phyloP scores from a whole-genome alignment of 169 alveolate species.

The Cryptosporidium xiaoi region DNA sequence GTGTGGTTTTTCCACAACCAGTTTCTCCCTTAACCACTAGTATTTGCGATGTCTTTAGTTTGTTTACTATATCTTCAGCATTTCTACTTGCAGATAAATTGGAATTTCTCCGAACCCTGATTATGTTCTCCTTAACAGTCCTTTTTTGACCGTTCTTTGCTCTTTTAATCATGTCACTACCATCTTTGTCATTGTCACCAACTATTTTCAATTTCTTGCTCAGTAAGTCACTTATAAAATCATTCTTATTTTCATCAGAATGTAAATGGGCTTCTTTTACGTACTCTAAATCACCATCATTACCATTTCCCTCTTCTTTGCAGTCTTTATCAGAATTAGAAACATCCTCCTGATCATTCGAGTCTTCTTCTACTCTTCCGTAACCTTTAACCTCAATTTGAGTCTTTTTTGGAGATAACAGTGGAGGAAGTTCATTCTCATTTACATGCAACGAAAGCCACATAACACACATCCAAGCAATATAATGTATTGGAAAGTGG shows the following conservation, averaged over 20 bases:
- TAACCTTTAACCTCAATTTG: constrained; percentile 64
- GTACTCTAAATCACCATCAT: too few relatives aligned
- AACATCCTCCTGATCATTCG: neutral
- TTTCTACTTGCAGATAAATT: constrained; percentile 45
- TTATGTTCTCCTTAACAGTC: neutral
- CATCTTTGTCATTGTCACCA: too few relatives aligned
- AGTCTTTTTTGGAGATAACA: constrained; percentile 46
- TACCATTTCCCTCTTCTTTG: too few relatives aligned
- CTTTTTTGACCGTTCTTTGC: too few relatives aligned
- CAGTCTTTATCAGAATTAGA: neutral
- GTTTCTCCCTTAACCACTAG: constrained; percentile 86
- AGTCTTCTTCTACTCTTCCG: neutral
- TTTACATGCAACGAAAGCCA: constrained; percentile 51
- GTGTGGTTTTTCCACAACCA: constrained; percentile 93
- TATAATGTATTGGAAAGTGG: constrained; percentile 28
- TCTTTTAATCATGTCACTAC: too few relatives aligned
- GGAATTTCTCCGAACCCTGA: constrained; percentile 9
- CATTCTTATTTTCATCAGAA: neutral
- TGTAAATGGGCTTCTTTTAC: too few relatives aligned
- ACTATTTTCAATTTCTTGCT: too few relatives aligned
- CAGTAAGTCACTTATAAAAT: neutral
- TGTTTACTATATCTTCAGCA: constrained; percentile 44
- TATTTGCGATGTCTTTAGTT: constrained; percentile 10
- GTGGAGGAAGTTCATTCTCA: constrained; percentile 44
- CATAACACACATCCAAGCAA: constrained; percentile 67